Percentiles rank a stretch among this genome's conserved stretches.
Evolutionary conservation across 176 grass and related monocot species (phyloP).

Genomic region (Oryza glaberrima): DNA sequence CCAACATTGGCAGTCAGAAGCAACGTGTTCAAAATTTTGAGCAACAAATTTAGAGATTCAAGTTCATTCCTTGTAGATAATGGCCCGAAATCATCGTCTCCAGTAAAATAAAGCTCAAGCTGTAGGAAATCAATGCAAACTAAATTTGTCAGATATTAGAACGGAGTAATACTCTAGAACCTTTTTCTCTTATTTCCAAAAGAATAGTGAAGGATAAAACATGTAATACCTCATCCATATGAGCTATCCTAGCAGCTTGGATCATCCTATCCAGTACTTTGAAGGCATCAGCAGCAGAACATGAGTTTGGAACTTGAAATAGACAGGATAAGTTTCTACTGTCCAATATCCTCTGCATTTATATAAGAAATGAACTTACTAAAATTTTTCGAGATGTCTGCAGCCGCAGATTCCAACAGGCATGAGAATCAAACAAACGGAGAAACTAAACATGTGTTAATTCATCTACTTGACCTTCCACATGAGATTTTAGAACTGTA

Average conservation of each 20-base stretch:
- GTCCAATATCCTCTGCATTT: conserved; percentile 58
- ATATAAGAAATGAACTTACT: conserved; percentile 1
- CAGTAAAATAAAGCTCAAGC: conserved; percentile 90
- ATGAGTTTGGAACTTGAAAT: conserved; percentile 54
- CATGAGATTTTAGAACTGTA: background rate
- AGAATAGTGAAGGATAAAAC: conserved; percentile 2
- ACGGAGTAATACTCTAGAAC: background rate
- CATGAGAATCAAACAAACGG: background rate
- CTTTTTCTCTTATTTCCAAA: background rate
- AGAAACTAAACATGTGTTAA: background rate
- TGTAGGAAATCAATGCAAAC: conserved; percentile 46
- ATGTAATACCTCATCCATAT: conserved; percentile 79
- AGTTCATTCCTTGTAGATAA: conserved; percentile 91
- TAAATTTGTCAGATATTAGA: conserved; percentile 26
- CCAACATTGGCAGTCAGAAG: conserved; percentile 41
- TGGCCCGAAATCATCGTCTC: conserved; percentile 61
- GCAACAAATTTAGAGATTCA: conserved; percentile 72
- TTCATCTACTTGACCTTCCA: background rate
- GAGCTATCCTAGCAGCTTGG: conserved; percentile 55
- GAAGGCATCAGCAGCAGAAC: conserved; percentile 40
- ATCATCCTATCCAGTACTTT: conserved; percentile 57
- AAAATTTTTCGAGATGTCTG: conserved; percentile 10
- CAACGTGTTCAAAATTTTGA: conserved; percentile 50
- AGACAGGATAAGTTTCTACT: conserved; percentile 48
- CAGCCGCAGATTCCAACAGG: background rate